Conservation (phyloP, 192 early-diverging fungal species). For the Gaertneriomyces sp. region DNA sequence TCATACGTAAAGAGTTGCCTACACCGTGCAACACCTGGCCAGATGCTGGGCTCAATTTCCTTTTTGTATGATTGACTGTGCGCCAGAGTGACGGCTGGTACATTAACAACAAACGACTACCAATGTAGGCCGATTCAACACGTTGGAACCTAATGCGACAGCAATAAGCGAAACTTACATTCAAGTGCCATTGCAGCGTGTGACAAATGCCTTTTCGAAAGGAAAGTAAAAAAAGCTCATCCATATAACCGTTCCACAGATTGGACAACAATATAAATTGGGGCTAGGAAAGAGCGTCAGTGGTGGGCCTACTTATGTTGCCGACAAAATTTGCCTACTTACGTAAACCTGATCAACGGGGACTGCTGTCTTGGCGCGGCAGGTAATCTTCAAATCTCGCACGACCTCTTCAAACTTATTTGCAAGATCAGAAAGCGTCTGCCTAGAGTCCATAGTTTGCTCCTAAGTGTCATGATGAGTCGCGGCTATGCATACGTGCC, state of each 20-base stretch:
- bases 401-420: slow-evolving; percentile 44
- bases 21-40: slow-evolving; percentile 33
- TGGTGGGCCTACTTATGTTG: not conserved
- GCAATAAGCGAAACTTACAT: slow-evolving; percentile 12
- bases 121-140: not conserved
- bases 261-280: slow-evolving; percentile 52
- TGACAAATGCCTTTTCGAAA: slow-evolving; percentile 52
- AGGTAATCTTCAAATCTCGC: slow-evolving; percentile 48
- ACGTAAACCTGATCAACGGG: slow-evolving; percentile 64
- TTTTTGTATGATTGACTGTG: slow-evolving; percentile 29
- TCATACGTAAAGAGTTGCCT: not conserved
- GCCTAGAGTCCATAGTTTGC: slow-evolving; percentile 37
- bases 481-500: not conserved
- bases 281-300: slow-evolving; percentile 31
- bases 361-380: slow-evolving; percentile 56
- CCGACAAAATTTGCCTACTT: slow-evolving; percentile 6
- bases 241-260: slow-evolving; percentile 50
- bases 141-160: not conserved
- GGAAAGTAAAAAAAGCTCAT: slow-evolving; percentile 53
- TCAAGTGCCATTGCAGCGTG: slow-evolving; percentile 38
- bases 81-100: slow-evolving; percentile 29
- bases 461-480: slow-evolving; percentile 28
- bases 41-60: slow-evolving; percentile 55
- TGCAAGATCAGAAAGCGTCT: slow-evolving; percentile 31
- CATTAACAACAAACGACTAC: slow-evolving; percentile 39